Percentiles rank a stretch among this genome's conserved stretches.
phyloP scores from a whole-genome alignment of 768 basidiomycete genomes.

The Boletus barrowsii region DNA sequence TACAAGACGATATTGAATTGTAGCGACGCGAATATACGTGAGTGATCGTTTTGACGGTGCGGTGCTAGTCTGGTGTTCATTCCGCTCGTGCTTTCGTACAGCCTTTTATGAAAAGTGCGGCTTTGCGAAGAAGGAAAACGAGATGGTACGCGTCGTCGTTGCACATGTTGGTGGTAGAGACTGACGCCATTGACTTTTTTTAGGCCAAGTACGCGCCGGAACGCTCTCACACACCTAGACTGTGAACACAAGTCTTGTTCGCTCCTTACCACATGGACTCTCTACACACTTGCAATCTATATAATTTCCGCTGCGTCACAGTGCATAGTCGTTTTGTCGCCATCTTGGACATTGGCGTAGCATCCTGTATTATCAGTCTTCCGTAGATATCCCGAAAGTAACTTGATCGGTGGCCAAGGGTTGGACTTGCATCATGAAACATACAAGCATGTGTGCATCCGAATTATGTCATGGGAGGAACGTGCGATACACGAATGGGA shows the following conservation, averaged over 20 bases:
- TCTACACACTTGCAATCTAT: slow-evolving; percentile 2
- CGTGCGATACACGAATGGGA: slow-evolving; percentile 24
- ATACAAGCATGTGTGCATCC: slow-evolving; percentile 12
- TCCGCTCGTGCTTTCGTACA: slow-evolving; percentile 30
- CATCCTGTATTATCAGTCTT: slow-evolving; percentile 17
- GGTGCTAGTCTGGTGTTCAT: slow-evolving; percentile 8
- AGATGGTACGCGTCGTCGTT: slow-evolving; percentile 63
- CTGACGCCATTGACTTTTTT: slow-evolving; percentile 2
- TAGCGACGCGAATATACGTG: slow-evolving; percentile 85
- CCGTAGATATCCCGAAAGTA: background rate
- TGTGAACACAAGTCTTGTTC: slow-evolving; percentile 11
- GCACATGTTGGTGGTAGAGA: background rate
- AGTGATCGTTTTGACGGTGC: slow-evolving; percentile 33
- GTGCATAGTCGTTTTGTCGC: slow-evolving; percentile 4
- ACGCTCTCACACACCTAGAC: slow-evolving; percentile 16
- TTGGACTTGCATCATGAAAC: slow-evolving; percentile 1
- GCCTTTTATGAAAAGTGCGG: slow-evolving; percentile 99
- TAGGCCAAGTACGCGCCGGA: slow-evolving; percentile 62
- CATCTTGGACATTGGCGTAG: slow-evolving; percentile 7
- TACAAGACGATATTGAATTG: slow-evolving; percentile 99
- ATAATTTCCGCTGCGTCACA: slow-evolving; percentile 3
- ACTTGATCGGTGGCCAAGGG: background rate
- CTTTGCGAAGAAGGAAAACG: slow-evolving; percentile 83
- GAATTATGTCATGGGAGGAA: slow-evolving; percentile 17
- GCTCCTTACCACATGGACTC: slow-evolving; percentile 11